These are phyloP conservation scores for Aspergillus baeticus DNA, from an alignment of 495 filamentous ascomycete species.

Conservation along the genomic window DNA sequence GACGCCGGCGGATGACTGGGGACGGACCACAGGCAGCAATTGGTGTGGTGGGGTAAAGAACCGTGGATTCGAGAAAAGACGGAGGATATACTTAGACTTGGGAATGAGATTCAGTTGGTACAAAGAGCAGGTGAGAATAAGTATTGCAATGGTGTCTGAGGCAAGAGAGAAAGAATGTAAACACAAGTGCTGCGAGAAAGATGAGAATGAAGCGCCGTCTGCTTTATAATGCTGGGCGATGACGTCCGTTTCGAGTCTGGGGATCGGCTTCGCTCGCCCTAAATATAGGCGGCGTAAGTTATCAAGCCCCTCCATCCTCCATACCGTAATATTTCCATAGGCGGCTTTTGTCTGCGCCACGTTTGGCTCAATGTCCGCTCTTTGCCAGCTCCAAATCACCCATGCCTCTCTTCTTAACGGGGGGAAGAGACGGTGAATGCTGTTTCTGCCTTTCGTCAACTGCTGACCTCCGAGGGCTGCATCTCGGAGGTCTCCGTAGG, in stretches of 20 bases:
- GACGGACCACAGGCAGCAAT: slow-evolving; percentile 14
- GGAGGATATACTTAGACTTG: background rate
- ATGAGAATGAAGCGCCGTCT: background rate
- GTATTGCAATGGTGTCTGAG: background rate
- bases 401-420: background rate
- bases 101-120: background rate
- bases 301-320: background rate
- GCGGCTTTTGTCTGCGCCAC: slow-evolving; percentile 8
- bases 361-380: background rate
- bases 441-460: background rate
- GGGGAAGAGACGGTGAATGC: background rate
- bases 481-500: background rate
- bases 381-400: background rate
- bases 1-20: slow-evolving; percentile 28
- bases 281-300: slow-evolving; percentile 2
- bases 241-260: slow-evolving; percentile 9
- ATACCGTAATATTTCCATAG: slow-evolving; percentile 14
- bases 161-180: background rate
- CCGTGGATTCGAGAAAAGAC: slow-evolving; percentile 7
- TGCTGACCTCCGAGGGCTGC: background rate
- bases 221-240: slow-evolving; percentile 10
- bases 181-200: background rate
- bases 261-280: background rate
- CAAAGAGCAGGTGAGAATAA: background rate
- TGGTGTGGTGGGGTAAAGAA: slow-evolving; percentile 15